Percentiles rank a stretch among this genome's conserved stretches.
Conservation (phyloP, 1,139 yeast species). For the Taphrina sp. region DNA sequence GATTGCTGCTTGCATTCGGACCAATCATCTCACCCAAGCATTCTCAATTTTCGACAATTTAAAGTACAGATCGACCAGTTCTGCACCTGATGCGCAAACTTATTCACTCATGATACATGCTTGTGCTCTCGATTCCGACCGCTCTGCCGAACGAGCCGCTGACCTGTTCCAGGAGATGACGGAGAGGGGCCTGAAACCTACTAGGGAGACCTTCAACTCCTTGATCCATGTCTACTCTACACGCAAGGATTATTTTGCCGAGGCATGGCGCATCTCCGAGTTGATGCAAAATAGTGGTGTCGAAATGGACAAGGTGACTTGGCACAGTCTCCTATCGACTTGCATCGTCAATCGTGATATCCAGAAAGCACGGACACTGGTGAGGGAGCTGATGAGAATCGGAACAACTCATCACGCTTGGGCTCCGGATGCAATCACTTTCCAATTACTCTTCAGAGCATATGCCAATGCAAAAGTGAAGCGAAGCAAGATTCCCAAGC, state of each 20-base stretch:
- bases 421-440: constrained; percentile 27
- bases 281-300: constrained; percentile 14
- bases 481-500: neutral
- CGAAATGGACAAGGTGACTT: constrained; percentile 28
- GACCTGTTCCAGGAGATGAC: constrained; percentile 32
- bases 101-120: constrained; percentile 34
- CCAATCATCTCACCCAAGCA: constrained; percentile 22
- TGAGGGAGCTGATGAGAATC: constrained; percentile 10
- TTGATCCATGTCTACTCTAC: constrained; percentile 32
- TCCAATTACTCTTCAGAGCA: constrained; percentile 30
- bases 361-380: constrained; percentile 27
- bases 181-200: constrained; percentile 29
- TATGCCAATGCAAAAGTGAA: constrained; percentile 31
- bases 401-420: constrained; percentile 3
- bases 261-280: constrained; percentile 34
- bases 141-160: constrained; percentile 33
- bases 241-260: constrained; percentile 33
- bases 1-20: constrained; percentile 30
- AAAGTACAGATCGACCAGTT: constrained; percentile 22
- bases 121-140: constrained; percentile 20
- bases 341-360: constrained; percentile 27
- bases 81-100: constrained; percentile 34
- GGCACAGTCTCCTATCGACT: constrained; percentile 29
- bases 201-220: constrained; percentile 32
- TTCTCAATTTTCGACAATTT: constrained; percentile 30